Evolutionary conservation across 495 filamentous ascomycete genomes (phyloP).

Genomic region (Aspergillus heteromorphus): DNA sequence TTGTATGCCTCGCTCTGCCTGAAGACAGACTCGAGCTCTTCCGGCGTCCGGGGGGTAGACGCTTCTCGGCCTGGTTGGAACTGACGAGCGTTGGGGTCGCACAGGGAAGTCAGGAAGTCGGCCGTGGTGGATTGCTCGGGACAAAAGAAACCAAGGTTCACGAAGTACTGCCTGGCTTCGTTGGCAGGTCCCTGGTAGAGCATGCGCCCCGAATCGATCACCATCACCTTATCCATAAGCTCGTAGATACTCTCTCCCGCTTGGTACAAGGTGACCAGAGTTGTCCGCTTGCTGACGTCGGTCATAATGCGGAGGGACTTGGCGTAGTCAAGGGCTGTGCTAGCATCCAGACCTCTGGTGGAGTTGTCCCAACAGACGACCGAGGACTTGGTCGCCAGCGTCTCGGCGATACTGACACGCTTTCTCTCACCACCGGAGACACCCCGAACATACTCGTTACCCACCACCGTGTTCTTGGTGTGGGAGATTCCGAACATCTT

Average conservation of each 20-base stretch:
- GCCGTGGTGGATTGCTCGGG: conserved; percentile 65
- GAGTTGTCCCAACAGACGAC: conserved; percentile 70
- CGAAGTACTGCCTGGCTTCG: conserved; percentile 63
- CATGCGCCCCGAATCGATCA: conserved; percentile 62
- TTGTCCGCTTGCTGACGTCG: conserved; percentile 73
- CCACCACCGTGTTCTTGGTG: conserved; percentile 77
- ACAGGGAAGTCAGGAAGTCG: conserved; percentile 70
- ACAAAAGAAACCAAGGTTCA: conserved; percentile 63
- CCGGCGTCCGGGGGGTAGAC: conserved; percentile 55
- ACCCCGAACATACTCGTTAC: conserved; percentile 75
- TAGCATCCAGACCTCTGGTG: conserved; percentile 74
- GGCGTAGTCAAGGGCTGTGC: conserved; percentile 74
- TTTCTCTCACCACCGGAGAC: conserved; percentile 69
- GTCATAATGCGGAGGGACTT: conserved; percentile 77
- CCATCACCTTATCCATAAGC: conserved; percentile 70
- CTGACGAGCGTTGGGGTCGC: conserved; percentile 65
- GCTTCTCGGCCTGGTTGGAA: conserved; percentile 60
- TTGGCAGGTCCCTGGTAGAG: conserved; percentile 59
- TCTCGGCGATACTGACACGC: conserved; percentile 66
- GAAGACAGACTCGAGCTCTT: conserved; percentile 60
- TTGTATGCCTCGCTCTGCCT: conserved; percentile 47
- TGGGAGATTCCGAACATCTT: conserved; percentile 76
- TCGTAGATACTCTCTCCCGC: conserved; percentile 80
- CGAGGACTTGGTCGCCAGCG: conserved; percentile 58
- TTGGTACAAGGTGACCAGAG: conserved; percentile 79